Conservation (phyloP, 1,284 basidiomycete species). For the Malassezia caprae region DNA sequence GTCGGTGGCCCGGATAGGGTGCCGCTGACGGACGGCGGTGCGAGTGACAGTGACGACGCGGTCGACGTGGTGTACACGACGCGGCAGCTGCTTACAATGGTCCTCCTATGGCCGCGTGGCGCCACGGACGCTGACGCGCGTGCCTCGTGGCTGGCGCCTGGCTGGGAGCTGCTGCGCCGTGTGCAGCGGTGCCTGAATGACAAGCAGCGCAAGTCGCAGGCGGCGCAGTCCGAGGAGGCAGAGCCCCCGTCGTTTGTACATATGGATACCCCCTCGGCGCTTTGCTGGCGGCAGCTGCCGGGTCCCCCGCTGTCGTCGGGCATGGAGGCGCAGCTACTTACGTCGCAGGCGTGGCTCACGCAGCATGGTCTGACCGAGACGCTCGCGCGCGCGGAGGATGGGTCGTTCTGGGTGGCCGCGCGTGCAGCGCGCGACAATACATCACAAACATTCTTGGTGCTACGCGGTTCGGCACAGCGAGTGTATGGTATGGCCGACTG, state of each 20-base stretch:
- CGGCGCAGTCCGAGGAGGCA: neutral
- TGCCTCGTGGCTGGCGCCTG: neutral
- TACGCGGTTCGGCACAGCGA: conserved; percentile 9
- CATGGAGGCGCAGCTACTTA: conserved; percentile 12
- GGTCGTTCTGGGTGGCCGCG: conserved; percentile 11
- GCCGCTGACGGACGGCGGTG: neutral
- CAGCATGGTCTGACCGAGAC: conserved; percentile 3
- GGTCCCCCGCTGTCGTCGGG: neutral
- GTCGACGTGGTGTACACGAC: conserved; percentile 6
- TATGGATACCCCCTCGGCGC: neutral
- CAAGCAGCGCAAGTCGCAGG: neutral
- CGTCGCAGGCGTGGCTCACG: conserved; percentile 1
- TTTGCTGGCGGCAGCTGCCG: neutral
- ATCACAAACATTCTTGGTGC: conserved; percentile 9
- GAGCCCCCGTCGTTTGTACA: conserved; percentile 1
- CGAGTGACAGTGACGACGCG: neutral
- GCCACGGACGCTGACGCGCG: neutral
- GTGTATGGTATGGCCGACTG: conserved; percentile 12
- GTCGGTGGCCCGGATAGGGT: neutral
- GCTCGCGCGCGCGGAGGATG: conserved; percentile 10
- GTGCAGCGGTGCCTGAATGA: conserved; percentile 12
- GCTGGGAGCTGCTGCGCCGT: conserved; percentile 13
- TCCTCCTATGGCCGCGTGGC: conserved; percentile 3
- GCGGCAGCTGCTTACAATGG: conserved; percentile 11
- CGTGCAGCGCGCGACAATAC: neutral